Evolutionary conservation across 2,329 filamentous ascomycete species (phyloP), one percentile per base, ranked within the genome.

Genomic region (Lasiodiplodia sp.): DNA sequence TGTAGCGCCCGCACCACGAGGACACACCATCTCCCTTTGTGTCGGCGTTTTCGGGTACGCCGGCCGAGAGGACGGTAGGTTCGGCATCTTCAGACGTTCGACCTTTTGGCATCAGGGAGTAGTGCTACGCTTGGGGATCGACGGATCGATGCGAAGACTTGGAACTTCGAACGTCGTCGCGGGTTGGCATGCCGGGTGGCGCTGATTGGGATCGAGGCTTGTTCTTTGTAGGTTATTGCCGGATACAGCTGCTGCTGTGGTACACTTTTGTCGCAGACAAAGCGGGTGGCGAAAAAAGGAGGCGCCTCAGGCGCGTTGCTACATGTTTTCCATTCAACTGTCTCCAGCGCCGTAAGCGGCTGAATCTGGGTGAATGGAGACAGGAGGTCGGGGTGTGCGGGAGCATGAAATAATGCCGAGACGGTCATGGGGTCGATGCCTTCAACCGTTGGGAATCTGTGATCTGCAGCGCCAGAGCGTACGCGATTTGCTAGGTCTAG

Each of bases 61-160:
- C 28, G 21, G 28, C 28, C 44, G 44, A 47, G n/a, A 11, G 21
- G 23, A 23, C 58, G 58, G 58, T 16, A 31, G 16, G 12, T 51
- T 51, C 58, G 58, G 58, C 38, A 51, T 18, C 21, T 62, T 49
- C 58, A 62, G 58, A 62, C 58, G 58, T 62, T 62, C 58, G 58
- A 62, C 8, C 23, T 62, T 62, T 49, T 31, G 56, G 37, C 18
- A n/a, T 25, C 31, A 21, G 10, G 55, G 55, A 7, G 6, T 44
- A 7, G 31, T 7, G 31, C 31, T 34, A 10, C 31, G 2, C 44
- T 47, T 31, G 10, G 37, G 37, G 37, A 12, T n/a, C 38, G 11
- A 21, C 14, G 31, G 38, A 25, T 18, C 37, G 57, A n/a, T 40
- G 37, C 23, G 55, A 21, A 25, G 23, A 31, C 18, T n/a, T 37